Conservation (phyloP, 2,329 filamentous ascomycete genomes). For the Sclerotinia sclerotiorum region DNA sequence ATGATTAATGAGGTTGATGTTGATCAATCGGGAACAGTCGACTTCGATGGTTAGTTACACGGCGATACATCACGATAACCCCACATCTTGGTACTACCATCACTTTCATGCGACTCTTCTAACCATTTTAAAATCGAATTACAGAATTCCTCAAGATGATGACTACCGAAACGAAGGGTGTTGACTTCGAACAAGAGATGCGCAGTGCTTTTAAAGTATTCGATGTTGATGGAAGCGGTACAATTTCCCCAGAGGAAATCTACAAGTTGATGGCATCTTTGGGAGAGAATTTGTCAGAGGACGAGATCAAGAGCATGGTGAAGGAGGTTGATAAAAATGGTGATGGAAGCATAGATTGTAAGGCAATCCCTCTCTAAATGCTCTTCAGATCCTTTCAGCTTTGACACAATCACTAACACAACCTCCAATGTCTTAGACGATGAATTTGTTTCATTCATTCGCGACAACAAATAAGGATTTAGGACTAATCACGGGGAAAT, state of each 20-base stretch:
- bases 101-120: constrained; percentile 7
- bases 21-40: constrained; percentile 24
- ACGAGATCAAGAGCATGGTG: constrained; percentile 66
- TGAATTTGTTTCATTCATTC: constrained; percentile 29
- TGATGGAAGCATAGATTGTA: constrained; percentile 62
- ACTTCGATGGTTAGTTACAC: constrained; percentile 24
- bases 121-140: background rate
- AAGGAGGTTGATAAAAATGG: constrained; percentile 63
- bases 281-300: constrained; percentile 63
- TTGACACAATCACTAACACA: background rate
- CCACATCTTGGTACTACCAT: constrained; percentile 6
- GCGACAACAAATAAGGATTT: constrained; percentile 23
- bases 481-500: constrained; percentile 1
- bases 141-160: constrained; percentile 67
- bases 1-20: constrained; percentile 26
- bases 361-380: background rate
- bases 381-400: background rate
- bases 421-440: constrained; percentile 19
- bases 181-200: constrained; percentile 63
- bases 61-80: constrained; percentile 1
- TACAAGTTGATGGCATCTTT: constrained; percentile 63
- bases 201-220: constrained; percentile 66
- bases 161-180: constrained; percentile 61
- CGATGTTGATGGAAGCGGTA: constrained; percentile 64
- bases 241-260: constrained; percentile 62